phyloP scores from a whole-genome alignment of 2,329 filamentous ascomycete species.

The Calonectria fujianensis region DNA sequence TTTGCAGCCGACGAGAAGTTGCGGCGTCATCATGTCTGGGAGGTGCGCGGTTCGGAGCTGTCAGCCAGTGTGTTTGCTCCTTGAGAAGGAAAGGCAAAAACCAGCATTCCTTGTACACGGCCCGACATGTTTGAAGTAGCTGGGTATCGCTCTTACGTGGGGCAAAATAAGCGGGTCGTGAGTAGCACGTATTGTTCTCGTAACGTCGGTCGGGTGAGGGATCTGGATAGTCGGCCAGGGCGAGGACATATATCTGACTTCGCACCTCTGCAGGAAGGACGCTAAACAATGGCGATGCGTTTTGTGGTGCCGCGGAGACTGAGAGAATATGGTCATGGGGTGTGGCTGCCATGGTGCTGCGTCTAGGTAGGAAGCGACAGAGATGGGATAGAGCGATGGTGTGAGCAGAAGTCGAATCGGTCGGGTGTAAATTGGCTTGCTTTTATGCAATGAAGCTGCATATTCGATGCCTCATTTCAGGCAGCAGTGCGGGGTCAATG shows the following conservation, averaged over 20 bases:
- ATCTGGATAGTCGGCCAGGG: constrained; percentile 63
- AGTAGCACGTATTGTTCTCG: constrained; percentile 59
- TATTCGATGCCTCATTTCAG: constrained; percentile 12
- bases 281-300: constrained; percentile 57
- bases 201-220: constrained; percentile 53
- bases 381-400: neutral
- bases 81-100: constrained; percentile 63
- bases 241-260: constrained; percentile 66
- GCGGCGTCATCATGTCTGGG: constrained; percentile 39
- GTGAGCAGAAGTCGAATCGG: neutral
- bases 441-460: neutral
- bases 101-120: constrained; percentile 65
- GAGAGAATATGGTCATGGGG: constrained; percentile 36
- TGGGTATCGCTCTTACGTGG: constrained; percentile 60
- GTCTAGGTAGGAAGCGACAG: too few species aligned
- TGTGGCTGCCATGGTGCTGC: constrained; percentile 1
- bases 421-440: neutral
- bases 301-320: constrained; percentile 32
- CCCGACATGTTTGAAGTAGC: constrained; percentile 65
- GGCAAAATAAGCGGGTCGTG: constrained; percentile 64
- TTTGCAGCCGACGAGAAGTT: constrained; percentile 8
- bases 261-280: constrained; percentile 70
- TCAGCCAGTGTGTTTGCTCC: constrained; percentile 64
- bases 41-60: constrained; percentile 57
- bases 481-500: constrained; percentile 26